Evolutionary conservation across 495 filamentous ascomycete species (phyloP).

Genomic region (Sphaerosporella brunnea): DNA sequence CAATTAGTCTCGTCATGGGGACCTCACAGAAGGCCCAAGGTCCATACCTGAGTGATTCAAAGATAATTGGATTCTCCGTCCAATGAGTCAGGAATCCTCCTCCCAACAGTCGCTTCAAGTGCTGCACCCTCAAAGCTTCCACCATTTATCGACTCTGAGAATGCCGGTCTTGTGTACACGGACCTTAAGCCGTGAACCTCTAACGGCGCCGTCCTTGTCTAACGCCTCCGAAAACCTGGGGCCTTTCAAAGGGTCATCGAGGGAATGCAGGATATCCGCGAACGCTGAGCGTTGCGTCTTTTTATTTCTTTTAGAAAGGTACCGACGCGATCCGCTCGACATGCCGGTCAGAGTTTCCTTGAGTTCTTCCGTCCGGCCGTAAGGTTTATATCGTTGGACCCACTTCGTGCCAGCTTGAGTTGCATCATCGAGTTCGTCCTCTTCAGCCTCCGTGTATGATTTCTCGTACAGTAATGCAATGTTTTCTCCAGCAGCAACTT

Average conservation of each 20-base stretch:
- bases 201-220: constrained; percentile 51
- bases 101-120: constrained; percentile 57
- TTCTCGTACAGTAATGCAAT: constrained; percentile 84
- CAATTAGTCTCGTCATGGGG: not conserved
- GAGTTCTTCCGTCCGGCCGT: constrained; percentile 27
- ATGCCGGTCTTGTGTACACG: constrained; percentile 52
- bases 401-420: constrained; percentile 29
- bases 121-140: constrained; percentile 65
- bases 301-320: constrained; percentile 60
- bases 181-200: constrained; percentile 62
- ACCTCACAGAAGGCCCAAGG: too few species aligned
- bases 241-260: constrained; percentile 58
- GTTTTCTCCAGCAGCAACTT: constrained; percentile 73
- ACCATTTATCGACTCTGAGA: constrained; percentile 79
- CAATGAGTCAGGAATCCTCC: constrained; percentile 71
- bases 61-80: constrained; percentile 60
- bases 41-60: constrained; percentile 50
- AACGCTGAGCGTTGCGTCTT: constrained; percentile 64
- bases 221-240: constrained; percentile 56
- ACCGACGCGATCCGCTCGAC: constrained; percentile 43
- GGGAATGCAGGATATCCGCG: constrained; percentile 62
- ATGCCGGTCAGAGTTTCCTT: constrained; percentile 31
- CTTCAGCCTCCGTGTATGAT: constrained; percentile 46
- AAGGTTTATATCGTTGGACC: constrained; percentile 29
- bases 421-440: constrained; percentile 35